Evolutionary conservation across 2,329 filamentous ascomycete genomes (phyloP), one percentile per base, ranked within the genome.

Genomic region (Leptosphaerulina australis): DNA sequence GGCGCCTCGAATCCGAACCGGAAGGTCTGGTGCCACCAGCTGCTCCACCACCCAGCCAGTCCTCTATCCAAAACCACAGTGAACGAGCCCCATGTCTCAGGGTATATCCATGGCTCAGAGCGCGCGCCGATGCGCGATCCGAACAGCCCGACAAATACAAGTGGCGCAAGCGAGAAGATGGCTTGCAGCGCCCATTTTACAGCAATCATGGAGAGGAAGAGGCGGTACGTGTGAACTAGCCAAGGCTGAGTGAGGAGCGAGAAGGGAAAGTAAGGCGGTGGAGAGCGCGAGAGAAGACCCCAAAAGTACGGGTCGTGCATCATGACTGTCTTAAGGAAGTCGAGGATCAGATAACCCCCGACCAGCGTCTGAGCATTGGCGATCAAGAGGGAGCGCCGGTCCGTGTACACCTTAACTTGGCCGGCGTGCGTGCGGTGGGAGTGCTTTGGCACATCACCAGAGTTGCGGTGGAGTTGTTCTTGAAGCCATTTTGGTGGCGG

Each of bases 1-100:
- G 87, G 86, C 3, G 84, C 81, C 29, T 82, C 74, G 65, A 93
- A 91, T 2, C 83, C 84, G 46, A 85, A 81, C 0, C 91, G 87
- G 74, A 96, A 95, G 2, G 87, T 86, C 73, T 97, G 92, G 71
- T 97, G 93, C 93, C 93, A 97, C 81, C 85, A 93, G 17, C 78
- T 79, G 34, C 88, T 86, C 93, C 93, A 97, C 74, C 87, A 88
- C 0, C 91, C 92, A 0, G 83, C 80, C 2, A 97, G 77, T 0
- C 93, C 92, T 50, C 83, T 78, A 54, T 91, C 83, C 9, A 86
- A 72, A 2, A 92, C 77, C 20, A 77, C 73, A 0, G 63, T 29
- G 55, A 80, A 79, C 2, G 74, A 66, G 0, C 84, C 84, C 72
- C 81, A 88, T 10, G 74, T 71, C n/a, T 80, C 76, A 0, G 82